These are phyloP conservation scores for Ambrosiella beaveri DNA, from an alignment of 2,329 filamentous ascomycete species.

Conservation along the genomic window DNA sequence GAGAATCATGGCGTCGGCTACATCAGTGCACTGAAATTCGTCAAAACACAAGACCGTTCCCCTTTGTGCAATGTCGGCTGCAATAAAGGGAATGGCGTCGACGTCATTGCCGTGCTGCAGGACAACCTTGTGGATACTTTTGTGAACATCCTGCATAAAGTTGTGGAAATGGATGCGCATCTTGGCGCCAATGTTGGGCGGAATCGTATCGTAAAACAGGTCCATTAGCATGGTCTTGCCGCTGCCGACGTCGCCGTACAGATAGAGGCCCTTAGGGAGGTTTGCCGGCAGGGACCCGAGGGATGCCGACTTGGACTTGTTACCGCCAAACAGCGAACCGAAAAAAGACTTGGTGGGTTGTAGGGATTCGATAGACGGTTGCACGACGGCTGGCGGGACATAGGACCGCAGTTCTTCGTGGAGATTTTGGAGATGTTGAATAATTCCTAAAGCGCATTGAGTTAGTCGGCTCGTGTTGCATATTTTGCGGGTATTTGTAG, in stretches of 20 bases:
- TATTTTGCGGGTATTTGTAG: background rate
- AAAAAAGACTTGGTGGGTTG: conserved; percentile 38
- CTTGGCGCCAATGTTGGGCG: conserved; percentile 60
- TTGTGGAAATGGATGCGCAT: conserved; percentile 96
- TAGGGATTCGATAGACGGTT: conserved; percentile 57
- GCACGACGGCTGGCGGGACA: conserved; percentile 52
- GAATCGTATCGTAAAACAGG: conserved; percentile 86
- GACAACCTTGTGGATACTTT: conserved; percentile 76
- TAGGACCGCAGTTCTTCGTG: conserved; percentile 69
- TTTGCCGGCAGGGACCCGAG: conserved; percentile 45
- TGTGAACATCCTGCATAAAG: conserved; percentile 98
- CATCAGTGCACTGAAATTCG: conserved; percentile 97
- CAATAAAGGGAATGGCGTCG: conserved; percentile 80
- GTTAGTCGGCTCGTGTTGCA: background rate
- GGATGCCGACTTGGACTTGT: conserved; percentile 18
- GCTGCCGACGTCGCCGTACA: conserved; percentile 90
- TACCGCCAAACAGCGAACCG: conserved; percentile 42
- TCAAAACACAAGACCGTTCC: conserved; percentile 89
- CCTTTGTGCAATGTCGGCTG: conserved; percentile 77
- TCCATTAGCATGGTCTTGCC: conserved; percentile 99
- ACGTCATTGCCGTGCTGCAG: conserved; percentile 76
- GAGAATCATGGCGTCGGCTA: conserved; percentile 96
- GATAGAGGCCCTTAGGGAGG: conserved; percentile 76
- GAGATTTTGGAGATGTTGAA: conserved; percentile 74
- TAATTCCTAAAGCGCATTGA: conserved; percentile 48